A percentile compares a stretch with the other conserved stretches of the same genome.
Conservation (phyloP, 2,329 filamentous ascomycete species). For the Trichoderma sp. region DNA sequence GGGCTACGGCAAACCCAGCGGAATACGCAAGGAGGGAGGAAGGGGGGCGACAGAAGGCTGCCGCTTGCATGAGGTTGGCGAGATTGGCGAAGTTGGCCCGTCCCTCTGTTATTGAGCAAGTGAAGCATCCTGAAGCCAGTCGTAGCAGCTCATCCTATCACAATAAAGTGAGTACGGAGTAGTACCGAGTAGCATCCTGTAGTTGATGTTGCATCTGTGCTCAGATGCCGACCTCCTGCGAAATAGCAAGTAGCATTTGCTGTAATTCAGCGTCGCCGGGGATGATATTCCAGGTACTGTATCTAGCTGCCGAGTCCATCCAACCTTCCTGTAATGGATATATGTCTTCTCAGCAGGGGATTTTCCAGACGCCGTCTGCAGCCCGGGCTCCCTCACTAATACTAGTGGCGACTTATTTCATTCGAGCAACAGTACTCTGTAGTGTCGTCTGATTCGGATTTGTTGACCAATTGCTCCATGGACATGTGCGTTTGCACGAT, state of each 20-base stretch:
- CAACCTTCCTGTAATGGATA: slow-evolving; percentile 13
- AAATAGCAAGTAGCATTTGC: neutral
- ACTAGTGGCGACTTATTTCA: neutral
- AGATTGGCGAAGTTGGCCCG: neutral
- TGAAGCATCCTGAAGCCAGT: slow-evolving; percentile 4
- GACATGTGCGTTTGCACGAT: neutral
- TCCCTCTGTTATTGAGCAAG: neutral
- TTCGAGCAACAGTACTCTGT: neutral
- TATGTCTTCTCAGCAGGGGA: neutral
- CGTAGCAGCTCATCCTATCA: neutral
- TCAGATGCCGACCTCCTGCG: neutral
- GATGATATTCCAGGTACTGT: neutral
- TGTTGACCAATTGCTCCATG: neutral
- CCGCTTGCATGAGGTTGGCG: neutral
- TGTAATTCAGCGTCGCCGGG: neutral
- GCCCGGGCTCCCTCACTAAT: neutral
- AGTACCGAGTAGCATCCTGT: neutral
- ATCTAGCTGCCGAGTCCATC: neutral
- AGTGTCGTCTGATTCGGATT: neutral
- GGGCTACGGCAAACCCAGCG: neutral
- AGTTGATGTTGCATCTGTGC: neutral
- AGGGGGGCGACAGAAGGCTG: neutral
- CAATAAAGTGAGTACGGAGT: neutral
- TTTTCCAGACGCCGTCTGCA: neutral
- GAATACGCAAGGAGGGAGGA: neutral